These are phyloP conservation scores for Stephanodiscus minutulus DNA, from an alignment of 108 stramenopile species.

Conservation along the genomic window DNA sequence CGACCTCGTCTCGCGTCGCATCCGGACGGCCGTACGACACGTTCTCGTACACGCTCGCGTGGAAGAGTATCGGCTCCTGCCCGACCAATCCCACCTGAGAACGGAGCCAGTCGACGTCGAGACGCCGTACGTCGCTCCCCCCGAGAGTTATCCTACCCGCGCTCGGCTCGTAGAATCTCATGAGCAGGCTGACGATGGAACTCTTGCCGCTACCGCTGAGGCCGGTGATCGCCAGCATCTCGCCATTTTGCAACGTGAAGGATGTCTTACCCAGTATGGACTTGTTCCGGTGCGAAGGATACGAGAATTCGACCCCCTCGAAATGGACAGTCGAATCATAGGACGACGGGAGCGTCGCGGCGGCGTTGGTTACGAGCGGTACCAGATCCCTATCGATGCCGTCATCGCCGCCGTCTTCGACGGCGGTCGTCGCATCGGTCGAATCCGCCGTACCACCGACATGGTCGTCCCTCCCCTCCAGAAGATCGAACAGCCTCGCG, in stretches of 20 bases:
- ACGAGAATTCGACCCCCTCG: constrained; percentile 79
- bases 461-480: constrained; percentile 16
- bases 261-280: constrained; percentile 58
- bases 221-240: constrained; percentile 71
- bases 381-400: constrained; percentile 2
- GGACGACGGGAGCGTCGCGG: constrained; percentile 20
- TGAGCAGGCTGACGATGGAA: constrained; percentile 65
- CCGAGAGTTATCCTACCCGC: constrained; percentile 64
- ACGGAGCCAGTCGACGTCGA: constrained; percentile 59
- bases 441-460: neutral
- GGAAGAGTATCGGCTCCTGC: constrained; percentile 86
- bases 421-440: neutral
- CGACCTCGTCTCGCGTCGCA: constrained; percentile 57
- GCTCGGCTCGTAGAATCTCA: constrained; percentile 74
- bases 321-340: constrained; percentile 47
- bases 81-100: constrained; percentile 72
- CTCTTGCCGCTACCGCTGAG: constrained; percentile 73
- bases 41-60: constrained; percentile 76
- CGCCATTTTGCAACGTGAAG: constrained; percentile 37
- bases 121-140: constrained; percentile 57
- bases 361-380: neutral
- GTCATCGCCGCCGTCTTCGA: neutral
- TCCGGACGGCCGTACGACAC: constrained; percentile 65
- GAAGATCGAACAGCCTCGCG: constrained; percentile 37
- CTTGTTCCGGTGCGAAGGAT: constrained; percentile 77